phyloP scores from a whole-genome alignment of 371 early-diverging fungal genomes.

The Mucor lusitanicus region DNA sequence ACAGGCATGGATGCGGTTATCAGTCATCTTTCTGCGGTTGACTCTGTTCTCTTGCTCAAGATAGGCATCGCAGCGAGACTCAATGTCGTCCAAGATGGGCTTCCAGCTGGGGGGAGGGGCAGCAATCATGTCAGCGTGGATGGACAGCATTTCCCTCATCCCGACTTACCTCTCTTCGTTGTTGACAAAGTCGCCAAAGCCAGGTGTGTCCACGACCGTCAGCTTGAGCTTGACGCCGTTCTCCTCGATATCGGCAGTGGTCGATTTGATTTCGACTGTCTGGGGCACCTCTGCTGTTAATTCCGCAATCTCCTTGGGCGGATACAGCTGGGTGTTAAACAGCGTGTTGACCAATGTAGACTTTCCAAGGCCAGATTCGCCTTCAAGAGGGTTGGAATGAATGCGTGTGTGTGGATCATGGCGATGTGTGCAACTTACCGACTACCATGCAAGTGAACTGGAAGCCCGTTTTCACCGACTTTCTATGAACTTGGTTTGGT shows the following conservation, averaged over 20 bases:
- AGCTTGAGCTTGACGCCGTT: conserved; percentile 91
- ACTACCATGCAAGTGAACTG: conserved; percentile 97
- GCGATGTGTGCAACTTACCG: conserved; percentile 43
- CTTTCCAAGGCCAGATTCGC: conserved; percentile 98
- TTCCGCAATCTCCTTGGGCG: conserved; percentile 79
- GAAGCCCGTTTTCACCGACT: conserved; percentile 97
- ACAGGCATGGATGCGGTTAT: conserved; percentile 96
- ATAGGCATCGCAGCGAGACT: conserved; percentile 91
- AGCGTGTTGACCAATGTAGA: conserved; percentile 99
- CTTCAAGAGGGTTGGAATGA: conserved; percentile 30
- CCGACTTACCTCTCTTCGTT: conserved; percentile 89
- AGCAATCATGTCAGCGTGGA: too few relatives aligned
- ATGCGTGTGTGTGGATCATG: background rate
- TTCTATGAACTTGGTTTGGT: conserved; percentile 98
- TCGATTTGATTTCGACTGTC: conserved; percentile 92
- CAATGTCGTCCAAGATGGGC: conserved; percentile 95
- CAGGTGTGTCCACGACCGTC: conserved; percentile 94
- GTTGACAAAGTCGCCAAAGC: conserved; percentile 95
- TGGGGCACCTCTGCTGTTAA: conserved; percentile 85
- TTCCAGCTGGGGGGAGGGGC: too few relatives aligned
- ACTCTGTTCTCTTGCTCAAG: conserved; percentile 92
- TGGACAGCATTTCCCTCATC: too few relatives aligned
- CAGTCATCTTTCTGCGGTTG: conserved; percentile 82
- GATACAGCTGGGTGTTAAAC: conserved; percentile 94
- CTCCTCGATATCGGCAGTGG: conserved; percentile 88